Evolutionary conservation across 2,329 filamentous ascomycete genomes (phyloP), one percentile per base, ranked within the genome.

Genomic region (Drechslerella coelobrocha): DNA sequence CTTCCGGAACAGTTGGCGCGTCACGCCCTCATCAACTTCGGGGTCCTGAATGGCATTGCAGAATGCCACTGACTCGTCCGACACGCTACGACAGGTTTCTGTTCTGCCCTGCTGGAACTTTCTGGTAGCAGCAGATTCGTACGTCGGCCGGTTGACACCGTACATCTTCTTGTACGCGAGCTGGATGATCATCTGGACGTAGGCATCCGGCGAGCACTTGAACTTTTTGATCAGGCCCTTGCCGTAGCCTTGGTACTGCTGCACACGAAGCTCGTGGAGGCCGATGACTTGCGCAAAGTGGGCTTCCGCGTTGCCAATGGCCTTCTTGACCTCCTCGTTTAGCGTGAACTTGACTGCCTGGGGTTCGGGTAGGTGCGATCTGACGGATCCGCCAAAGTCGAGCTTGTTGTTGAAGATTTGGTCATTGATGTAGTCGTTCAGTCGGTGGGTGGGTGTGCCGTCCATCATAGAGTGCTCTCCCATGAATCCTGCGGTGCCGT

Each of bases 391-490:
- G 69, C 89, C 89, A 78, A 97, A 90, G 80, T 97, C 92, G 68
- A 99, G 87, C 79, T 94, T 95, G 82, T 96, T 93, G 82, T 89
- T 88, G 81, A 96, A 92, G 79, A 97, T 97, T 77, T 90, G 85
- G 78, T 90, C 87, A 82, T 93, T 95, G 78, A 95, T 85, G 78
- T 92, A 94, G 84, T 99, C 94, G 80, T 97, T 99, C 14, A 99
- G 85, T 47, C 95, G 89, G 81, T 97, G 94, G 1, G 95, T 99
- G 0, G 95, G 92, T 5, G 94, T 99, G 74, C 95, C 94, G 78
- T 99, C 94, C 95, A 99, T 99, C 94, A 99, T 97, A 76, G 90
- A 95, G 84, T 99, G 94, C 82, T 99, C 94, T 77, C 94, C 94
- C 84, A 92, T 93, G 84, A 99, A 99, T 72, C 94, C 94, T 1